These are phyloP conservation scores for Lanmaoa rubissima DNA, from an alignment of 768 basidiomycete species.

Conservation along the genomic window DNA sequence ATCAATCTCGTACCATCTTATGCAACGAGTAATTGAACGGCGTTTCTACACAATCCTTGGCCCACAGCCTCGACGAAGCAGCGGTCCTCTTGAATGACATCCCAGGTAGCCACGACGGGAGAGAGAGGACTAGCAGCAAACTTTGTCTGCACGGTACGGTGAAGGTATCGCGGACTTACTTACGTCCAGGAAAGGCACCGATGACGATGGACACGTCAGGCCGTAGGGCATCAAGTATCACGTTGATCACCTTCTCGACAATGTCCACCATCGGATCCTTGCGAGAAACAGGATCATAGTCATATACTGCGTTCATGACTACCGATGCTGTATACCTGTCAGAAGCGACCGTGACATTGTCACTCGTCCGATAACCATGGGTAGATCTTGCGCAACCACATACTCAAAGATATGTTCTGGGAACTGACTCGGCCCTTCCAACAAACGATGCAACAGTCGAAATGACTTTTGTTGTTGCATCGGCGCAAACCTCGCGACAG, in stretches of 20 bases:
- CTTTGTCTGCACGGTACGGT: neutral
- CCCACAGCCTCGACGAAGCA: neutral
- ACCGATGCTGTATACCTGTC: constrained; percentile 14
- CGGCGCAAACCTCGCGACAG: constrained; percentile 22
- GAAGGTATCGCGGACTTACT: neutral
- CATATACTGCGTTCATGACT: constrained; percentile 10
- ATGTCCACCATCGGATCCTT: constrained; percentile 9
- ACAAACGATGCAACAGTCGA: constrained; percentile 28
- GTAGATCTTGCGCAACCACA: neutral
- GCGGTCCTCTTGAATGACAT: constrained; percentile 10
- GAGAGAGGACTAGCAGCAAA: neutral
- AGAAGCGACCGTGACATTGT: neutral
- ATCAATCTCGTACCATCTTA: constrained; percentile 1
- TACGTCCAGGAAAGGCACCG: constrained; percentile 13
- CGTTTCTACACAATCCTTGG: constrained; percentile 9
- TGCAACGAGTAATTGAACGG: constrained; percentile 8
- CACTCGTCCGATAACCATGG: neutral
- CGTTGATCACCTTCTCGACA: constrained; percentile 3
- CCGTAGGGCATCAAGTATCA: constrained; percentile 5
- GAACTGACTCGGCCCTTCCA: constrained; percentile 31
- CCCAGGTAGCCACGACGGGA: constrained; percentile 14
- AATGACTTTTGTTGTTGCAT: constrained; percentile 30
- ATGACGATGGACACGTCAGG: constrained; percentile 9
- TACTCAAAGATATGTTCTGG: constrained; percentile 34
- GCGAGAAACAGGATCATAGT: constrained; percentile 15